Evolutionary conservation across 179 eudicot genomes (phyloP).

Genomic region (Vitellaria paradoxa): DNA sequence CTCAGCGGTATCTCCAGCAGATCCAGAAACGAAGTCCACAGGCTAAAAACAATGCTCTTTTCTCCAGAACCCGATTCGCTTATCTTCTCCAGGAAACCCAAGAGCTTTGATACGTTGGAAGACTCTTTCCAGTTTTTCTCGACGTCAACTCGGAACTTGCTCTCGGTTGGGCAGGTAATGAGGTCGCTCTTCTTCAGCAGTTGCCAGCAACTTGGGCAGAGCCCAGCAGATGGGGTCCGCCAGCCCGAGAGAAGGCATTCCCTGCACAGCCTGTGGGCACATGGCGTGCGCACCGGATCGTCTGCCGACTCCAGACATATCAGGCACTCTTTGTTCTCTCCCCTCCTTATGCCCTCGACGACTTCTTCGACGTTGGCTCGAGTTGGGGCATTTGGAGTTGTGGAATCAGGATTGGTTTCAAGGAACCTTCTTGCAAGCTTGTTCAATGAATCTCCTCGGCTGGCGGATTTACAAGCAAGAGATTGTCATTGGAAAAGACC

Average conservation of each 20-base stretch:
- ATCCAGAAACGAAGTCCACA: slow-evolving; percentile 63
- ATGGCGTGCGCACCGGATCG: slow-evolving; percentile 64
- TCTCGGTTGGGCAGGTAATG: slow-evolving; percentile 56
- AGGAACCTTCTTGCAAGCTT: slow-evolving; percentile 58
- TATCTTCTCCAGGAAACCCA: slow-evolving; percentile 47
- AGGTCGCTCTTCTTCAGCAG: slow-evolving; percentile 44
- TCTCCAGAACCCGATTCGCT: slow-evolving; percentile 33
- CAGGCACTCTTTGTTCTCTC: slow-evolving; percentile 56
- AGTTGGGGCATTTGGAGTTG: slow-evolving; percentile 33
- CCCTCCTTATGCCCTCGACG: slow-evolving; percentile 39
- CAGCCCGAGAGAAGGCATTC: slow-evolving; percentile 66
- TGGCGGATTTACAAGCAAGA: slow-evolving; percentile 19
- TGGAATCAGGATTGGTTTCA: slow-evolving; percentile 31
- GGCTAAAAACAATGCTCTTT: slow-evolving; percentile 69
- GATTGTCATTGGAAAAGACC: neutral
- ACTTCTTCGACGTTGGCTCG: slow-evolving; percentile 58
- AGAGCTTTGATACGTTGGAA: slow-evolving; percentile 47
- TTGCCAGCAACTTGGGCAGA: slow-evolving; percentile 63
- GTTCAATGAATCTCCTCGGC: slow-evolving; percentile 55
- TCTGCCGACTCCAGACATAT: slow-evolving; percentile 66
- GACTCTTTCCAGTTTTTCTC: slow-evolving; percentile 63
- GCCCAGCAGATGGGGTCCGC: slow-evolving; percentile 40
- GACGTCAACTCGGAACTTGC: slow-evolving; percentile 43
- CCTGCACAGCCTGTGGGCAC: slow-evolving; percentile 70
- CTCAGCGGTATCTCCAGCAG: slow-evolving; percentile 58